These are phyloP conservation scores for Cystobasidium ongulense DNA, from an alignment of 768 basidiomycete species.

Conservation along the genomic window DNA sequence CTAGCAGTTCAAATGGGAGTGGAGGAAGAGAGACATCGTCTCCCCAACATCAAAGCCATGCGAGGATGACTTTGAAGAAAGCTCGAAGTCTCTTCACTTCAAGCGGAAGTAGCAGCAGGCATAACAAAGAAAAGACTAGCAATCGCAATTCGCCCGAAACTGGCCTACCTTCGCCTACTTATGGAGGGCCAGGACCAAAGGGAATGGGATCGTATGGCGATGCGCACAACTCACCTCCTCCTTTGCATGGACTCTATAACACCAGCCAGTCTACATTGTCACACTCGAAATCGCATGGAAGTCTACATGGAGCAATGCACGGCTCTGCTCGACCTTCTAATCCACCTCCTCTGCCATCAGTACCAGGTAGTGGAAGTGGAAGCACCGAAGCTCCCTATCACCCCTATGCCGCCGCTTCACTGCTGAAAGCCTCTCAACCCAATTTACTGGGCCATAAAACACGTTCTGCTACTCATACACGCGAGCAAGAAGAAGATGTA, in stretches of 20 bases:
- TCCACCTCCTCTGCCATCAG: not conserved
- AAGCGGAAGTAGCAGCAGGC: not conserved
- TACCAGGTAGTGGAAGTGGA: not conserved
- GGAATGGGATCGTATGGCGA: not conserved
- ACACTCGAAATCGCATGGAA: conserved; percentile 21
- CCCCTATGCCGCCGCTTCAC: conserved; percentile 6
- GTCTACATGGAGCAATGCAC: not conserved
- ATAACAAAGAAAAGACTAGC: not conserved
- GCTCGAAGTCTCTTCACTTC: conserved; percentile 13
- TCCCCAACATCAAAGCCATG: not conserved
- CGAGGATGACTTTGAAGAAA: conserved; percentile 2
- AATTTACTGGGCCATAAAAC: not conserved
- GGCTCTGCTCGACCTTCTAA: not conserved
- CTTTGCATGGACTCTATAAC: not conserved
- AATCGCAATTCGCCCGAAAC: not conserved
- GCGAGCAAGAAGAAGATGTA: conserved; percentile 60
- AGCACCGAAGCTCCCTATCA: not conserved
- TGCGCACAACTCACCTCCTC: not conserved
- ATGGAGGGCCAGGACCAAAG: not conserved
- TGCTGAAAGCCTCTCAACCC: conserved; percentile 2
- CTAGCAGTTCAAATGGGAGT: not conserved
- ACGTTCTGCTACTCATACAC: not conserved
- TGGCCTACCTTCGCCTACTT: not conserved
- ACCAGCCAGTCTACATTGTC: not conserved
- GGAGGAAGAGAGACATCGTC: not conserved